These are phyloP conservation scores for Hydrangea macrophylla DNA, from an alignment of 148 eudicot species.

Conservation along the genomic window DNA sequence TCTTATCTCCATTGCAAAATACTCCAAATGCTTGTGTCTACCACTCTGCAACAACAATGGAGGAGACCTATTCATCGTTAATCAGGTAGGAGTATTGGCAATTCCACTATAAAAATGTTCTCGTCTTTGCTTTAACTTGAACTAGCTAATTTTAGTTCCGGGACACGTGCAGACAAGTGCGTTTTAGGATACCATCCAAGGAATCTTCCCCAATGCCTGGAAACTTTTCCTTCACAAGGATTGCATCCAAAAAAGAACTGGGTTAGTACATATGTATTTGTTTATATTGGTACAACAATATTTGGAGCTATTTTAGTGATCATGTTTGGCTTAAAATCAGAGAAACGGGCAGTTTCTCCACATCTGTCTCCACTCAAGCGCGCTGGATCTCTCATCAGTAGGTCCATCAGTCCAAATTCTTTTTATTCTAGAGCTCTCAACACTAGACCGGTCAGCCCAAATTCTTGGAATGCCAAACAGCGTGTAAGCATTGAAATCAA, in stretches of 20 bases:
- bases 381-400: constrained; percentile 19
- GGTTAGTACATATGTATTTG: constrained; percentile 18
- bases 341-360: constrained; percentile 29
- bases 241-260: constrained; percentile 21
- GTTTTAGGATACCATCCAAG: constrained; percentile 10
- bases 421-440: constrained; percentile 21
- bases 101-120: neutral
- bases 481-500: constrained; percentile 16
- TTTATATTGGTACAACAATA: neutral
- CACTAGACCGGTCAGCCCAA: constrained; percentile 18
- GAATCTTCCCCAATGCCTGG: constrained; percentile 16
- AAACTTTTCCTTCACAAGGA: constrained; percentile 30
- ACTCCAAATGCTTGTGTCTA: too few relatives aligned
- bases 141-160: constrained; percentile 1
- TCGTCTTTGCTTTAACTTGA: neutral
- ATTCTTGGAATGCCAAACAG: constrained; percentile 11
- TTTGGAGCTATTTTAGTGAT: neutral
- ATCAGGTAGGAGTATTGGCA: constrained; percentile 11
- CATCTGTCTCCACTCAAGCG: constrained; percentile 21
- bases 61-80: constrained; percentile 5
- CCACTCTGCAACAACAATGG: neutral
- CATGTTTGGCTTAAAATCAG: constrained; percentile 15
- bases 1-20: too few relatives aligned
- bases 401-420: constrained; percentile 19
- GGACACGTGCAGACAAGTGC: constrained; percentile 25